Evolutionary conservation across 2,329 filamentous ascomycete species (phyloP).

Genomic region (Hymenoscyphus linearis): DNA sequence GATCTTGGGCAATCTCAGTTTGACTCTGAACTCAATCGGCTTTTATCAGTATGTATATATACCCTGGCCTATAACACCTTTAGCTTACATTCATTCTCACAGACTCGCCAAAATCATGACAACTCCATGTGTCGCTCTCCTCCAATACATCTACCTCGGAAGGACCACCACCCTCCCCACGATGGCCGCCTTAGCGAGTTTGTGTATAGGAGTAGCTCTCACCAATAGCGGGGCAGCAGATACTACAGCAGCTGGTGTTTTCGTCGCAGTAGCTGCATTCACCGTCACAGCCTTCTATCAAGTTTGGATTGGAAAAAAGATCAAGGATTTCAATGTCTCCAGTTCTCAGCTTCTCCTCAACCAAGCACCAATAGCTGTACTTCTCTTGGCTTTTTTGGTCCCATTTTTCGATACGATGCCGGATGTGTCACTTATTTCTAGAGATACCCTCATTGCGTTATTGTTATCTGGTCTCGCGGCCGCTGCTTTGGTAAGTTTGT

Average conservation of each 20-base stretch:
- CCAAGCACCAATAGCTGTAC: constrained; percentile 41
- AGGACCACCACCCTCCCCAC: constrained; percentile 38
- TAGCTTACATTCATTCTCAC: background rate
- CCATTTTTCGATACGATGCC: constrained; percentile 38
- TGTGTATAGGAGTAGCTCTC: constrained; percentile 40
- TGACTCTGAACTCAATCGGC: constrained; percentile 42
- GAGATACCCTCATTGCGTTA: constrained; percentile 36
- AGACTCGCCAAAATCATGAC: constrained; percentile 44
- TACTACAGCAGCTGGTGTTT: constrained; percentile 36
- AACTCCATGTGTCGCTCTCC: constrained; percentile 40
- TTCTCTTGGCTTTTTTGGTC: constrained; percentile 38
- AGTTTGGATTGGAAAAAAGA: constrained; percentile 45
- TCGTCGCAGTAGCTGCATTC: constrained; percentile 39
- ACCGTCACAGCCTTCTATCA: constrained; percentile 42
- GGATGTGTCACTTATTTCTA: constrained; percentile 31
- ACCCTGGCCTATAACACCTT: background rate
- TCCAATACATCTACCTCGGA: constrained; percentile 40
- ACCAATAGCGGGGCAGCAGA: constrained; percentile 38
- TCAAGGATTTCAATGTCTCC: constrained; percentile 39
- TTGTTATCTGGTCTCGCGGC: constrained; percentile 39
- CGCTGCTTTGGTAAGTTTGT: constrained; percentile 30
- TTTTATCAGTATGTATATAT: constrained; percentile 36
- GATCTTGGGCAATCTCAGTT: constrained; percentile 40
- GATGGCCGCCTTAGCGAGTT: constrained; percentile 36
- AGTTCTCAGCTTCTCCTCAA: constrained; percentile 41